Base-by-base conservation (phyloP, 2,329 filamentous ascomycete genomes). In the Alternaria brassicae region DNA sequence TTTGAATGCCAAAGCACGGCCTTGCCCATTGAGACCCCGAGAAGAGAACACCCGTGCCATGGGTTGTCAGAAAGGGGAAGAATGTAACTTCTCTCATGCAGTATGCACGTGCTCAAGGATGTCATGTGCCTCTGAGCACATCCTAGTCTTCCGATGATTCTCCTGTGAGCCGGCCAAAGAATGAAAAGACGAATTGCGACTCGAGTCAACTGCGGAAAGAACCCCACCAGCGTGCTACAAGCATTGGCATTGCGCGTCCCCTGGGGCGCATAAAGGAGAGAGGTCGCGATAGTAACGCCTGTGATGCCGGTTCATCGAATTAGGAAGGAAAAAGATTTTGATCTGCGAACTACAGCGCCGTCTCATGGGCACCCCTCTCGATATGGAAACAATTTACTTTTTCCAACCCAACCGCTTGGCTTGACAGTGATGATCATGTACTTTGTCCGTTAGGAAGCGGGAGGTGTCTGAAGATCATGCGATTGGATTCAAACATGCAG, bases 31-130 rank as follows among this genome's bases (percentile, higher is more conserved):
- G n/a, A 54, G 27, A 39, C 40, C n/a, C 51, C 37, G 48, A 45
- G 45, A 30, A 10, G 39, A 37, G 30, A 37, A 34, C 34, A 59
- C 42, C 48, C 58, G 62, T 66, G 54, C 53, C 60, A 58, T 47
- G 51, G 51, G 40, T 19, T 45, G 49, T 56, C 40, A 55, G 55
- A 62, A 61, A 67, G 62, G 56, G 58, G 64, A 56, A 61, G 64
- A 56, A 61, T 54, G 63, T 47, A 54, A 37, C 36, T 56, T 25
- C 52, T 27, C 41, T 56, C 30, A 52, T 65, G 54, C 60, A 66
- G 58, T 10, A 60, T 51, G 53, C 36, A 56, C 50, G 53, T 59
- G 54, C 53, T 53, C n/a, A 6, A 15, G 25, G 27, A 58, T 36
- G 40, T 39, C 48, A 54, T 45, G 44, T 30, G 15, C 17, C 17